Conservation (phyloP, 345 rosid species). For the Bruguiera sexangula region DNA sequence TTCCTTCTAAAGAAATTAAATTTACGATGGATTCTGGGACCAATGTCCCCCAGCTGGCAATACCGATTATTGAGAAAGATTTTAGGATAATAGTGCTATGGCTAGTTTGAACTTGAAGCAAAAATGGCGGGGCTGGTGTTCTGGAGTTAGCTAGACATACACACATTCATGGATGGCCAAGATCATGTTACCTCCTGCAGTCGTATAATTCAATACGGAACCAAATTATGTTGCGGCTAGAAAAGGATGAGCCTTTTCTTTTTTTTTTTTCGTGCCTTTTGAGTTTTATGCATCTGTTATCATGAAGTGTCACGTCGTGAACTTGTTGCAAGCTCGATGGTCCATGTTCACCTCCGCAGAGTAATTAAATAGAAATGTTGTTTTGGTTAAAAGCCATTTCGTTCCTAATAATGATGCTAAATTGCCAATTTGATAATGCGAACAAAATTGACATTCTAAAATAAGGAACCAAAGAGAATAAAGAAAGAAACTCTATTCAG, state of each 20-base stretch:
- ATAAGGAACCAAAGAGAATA: not conserved
- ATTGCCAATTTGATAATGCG: too few species aligned
- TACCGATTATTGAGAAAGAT: constrained; percentile 5
- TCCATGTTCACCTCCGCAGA: not conserved
- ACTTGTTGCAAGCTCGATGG: not conserved
- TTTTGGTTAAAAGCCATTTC: too few species aligned
- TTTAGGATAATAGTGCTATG: not conserved
- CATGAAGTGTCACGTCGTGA: constrained; percentile 18
- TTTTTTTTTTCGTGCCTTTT: not conserved
- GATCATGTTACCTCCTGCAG: constrained; percentile 1
- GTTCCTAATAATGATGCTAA: too few species aligned
- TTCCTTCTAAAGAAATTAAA: not conserved
- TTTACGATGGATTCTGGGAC: not conserved
- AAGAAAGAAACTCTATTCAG: not conserved
- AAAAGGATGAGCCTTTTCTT: not conserved
- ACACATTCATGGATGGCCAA: not conserved
- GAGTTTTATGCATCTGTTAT: not conserved
- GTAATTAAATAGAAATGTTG: too few species aligned
- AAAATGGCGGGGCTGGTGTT: constrained; percentile 3
- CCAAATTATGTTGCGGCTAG: constrained; percentile 12
- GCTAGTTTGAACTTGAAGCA: constrained; percentile 30
- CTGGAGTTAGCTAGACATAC: not conserved
- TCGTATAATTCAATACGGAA: constrained; percentile 10
- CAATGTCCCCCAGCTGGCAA: not conserved
- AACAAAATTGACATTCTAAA: too few species aligned